Base-by-base conservation (phyloP, 2,329 filamentous ascomycete species). In the Colletotrichum lentis region DNA sequence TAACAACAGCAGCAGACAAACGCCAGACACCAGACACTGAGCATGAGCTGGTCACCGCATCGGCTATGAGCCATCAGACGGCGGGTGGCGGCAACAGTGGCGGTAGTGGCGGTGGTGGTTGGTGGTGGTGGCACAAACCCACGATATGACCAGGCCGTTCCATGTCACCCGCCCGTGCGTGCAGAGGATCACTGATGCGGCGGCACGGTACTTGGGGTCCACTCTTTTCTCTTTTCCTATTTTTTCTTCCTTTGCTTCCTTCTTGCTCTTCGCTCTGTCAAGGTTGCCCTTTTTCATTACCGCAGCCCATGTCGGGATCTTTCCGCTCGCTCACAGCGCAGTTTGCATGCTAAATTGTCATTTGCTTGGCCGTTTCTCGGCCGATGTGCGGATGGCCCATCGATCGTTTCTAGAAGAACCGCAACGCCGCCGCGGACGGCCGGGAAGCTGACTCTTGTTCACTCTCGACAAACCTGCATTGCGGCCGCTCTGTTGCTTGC, bases 101-200 rank as follows among this genome's bases (percentile, higher is more conserved):
- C n/a, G n/a, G n/a, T n/a, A n/a, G n/a, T n/a, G n/a, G n/a, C n/a
- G n/a, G 27, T 31, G 27, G 27, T 31, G 27, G 27, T 31, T 31
- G 27, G 27, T 8, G 24, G 5, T 31, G 24, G 53, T 12, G 37
- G 53, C 53, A 56, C 39, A n/a, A 43, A 22, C 22, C 39, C 54
- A 56, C 24, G 39, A 18, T 35, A 56, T 56, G 44, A 22, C 54
- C 53, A 56, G n/a, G n/a, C 39, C 37, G n/a, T 56, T 43, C 27
- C 31, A 61, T 54, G 63, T 31, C 64, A 53, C 61, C 53, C 60
- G 65, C 27, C 55, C 31, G 20, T 64, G 65, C 61, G 65, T 68
- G 65, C 62, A 60, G 57, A 59, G 50, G n/a, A n/a, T n/a, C n/a
- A n/a, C 60, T 43, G n/a, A 27, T 56, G 62, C 39, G 24, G 54